Base-by-base conservation (phyloP, 1,284 basidiomycete species). In the Cryptococcus jaspeensis region DNA sequence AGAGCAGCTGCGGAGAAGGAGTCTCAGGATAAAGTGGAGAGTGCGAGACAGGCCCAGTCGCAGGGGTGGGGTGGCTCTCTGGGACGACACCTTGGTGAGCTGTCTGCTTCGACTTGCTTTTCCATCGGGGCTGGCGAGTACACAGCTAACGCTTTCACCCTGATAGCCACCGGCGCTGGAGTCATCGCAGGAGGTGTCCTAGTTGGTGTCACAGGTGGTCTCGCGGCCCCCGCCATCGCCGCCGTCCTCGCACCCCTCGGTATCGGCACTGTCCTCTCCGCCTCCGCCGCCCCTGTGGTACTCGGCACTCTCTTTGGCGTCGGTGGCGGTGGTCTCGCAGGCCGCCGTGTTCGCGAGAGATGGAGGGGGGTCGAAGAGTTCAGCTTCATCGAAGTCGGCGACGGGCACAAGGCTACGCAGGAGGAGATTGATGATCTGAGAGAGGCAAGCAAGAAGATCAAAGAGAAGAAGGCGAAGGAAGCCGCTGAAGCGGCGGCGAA, bases 301-400 rank as follows among this genome's bases (percentile, higher is more conserved):
- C 71, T 83, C 5, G 82, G 82, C 0, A 79, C 80, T 0, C 63
- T 83, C 9, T 82, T 83, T 58, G 81, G 82, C 2, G 68, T 82
- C 3, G 79, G 80, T 5, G 81, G 80, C 18, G 81, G 80, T 38
- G 81, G 81, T 0, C 66, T 83, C 1, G 78, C 81, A 0, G 80
- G 80, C 0, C 72, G 76, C 46, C 66, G 82, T 18, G 81, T 82
- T 0, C 69, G 80, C n/a, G 76, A 79, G 48, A 70, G 81, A 49
- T 80, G 81, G 77, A 78, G 75, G 53, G 82, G 81, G 8, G 79
- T 83, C 5, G 78, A 80, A 25, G 75, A 80, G 53, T 81, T 82
- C 63, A 70, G 75, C 20, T 82, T 83, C 58, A 75, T 80, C 41
- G 76, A 79, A 56, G 69, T 80, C 18, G 76, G 78, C 38, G 67